Conservation (phyloP, 2,329 filamentous ascomycete genomes). For the Xylariales sp. region DNA sequence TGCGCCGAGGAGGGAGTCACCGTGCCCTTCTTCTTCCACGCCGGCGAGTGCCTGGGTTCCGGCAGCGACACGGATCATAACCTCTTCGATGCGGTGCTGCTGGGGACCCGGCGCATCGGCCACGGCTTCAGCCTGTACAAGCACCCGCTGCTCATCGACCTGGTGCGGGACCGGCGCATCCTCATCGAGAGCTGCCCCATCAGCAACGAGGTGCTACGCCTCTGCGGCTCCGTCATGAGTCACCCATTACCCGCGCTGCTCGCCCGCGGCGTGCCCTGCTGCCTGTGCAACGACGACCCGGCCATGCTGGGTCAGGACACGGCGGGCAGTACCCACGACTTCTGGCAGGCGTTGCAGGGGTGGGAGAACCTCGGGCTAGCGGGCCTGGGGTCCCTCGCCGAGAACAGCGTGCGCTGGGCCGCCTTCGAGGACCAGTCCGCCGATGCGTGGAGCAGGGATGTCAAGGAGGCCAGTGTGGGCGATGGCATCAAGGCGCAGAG, state of each 20-base stretch:
- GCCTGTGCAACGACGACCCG: slow-evolving; percentile 87
- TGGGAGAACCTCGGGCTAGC: slow-evolving; percentile 89
- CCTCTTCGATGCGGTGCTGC: slow-evolving; percentile 70
- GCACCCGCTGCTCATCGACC: slow-evolving; percentile 82
- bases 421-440: slow-evolving; percentile 76
- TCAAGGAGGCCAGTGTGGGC: slow-evolving; percentile 71
- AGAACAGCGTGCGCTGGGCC: slow-evolving; percentile 90
- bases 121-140: slow-evolving; percentile 88
- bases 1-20: slow-evolving; percentile 74
- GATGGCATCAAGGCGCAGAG: slow-evolving; percentile 65
- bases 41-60: slow-evolving; percentile 80
- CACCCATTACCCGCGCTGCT: slow-evolving; percentile 82
- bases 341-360: slow-evolving; percentile 88
- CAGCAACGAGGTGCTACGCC: slow-evolving; percentile 79
- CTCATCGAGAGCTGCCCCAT: slow-evolving; percentile 88
- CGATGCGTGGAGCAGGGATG: slow-evolving; percentile 66
- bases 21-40: slow-evolving; percentile 94
- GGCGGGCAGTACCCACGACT: slow-evolving; percentile 84
- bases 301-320: slow-evolving; percentile 81
- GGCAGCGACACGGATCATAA: slow-evolving; percentile 74
- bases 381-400: slow-evolving; percentile 79
- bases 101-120: slow-evolving; percentile 76
- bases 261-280: slow-evolving; percentile 77
- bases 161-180: slow-evolving; percentile 85
- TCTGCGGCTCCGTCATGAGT: slow-evolving; percentile 70